These are phyloP conservation scores for Marasmius oreades DNA, from an alignment of 1,284 basidiomycete genomes.

Conservation along the genomic window DNA sequence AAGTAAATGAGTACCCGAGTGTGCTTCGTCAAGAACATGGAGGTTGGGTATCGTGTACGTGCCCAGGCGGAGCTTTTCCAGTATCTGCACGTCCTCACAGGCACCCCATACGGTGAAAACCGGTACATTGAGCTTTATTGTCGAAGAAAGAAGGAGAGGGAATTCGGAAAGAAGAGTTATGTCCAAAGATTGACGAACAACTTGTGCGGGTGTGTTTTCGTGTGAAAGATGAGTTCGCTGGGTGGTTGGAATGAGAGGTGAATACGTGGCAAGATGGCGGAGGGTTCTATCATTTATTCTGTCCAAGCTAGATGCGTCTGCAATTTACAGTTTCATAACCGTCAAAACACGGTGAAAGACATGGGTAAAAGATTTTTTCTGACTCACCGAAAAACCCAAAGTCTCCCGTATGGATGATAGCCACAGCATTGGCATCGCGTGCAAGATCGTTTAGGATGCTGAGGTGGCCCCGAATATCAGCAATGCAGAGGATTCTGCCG, in stretches of 20 bases:
- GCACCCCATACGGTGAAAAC: conserved; percentile 98
- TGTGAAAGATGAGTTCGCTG: conserved; percentile 76
- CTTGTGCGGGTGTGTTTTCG: conserved; percentile 56
- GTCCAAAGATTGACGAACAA: conserved; percentile 65
- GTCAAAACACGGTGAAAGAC: conserved; percentile 6
- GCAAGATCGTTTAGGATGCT: conserved; percentile 91
- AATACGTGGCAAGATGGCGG: conserved; percentile 95
- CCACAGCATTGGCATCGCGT: conserved; percentile 83
- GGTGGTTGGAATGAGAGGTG: conserved; percentile 85
- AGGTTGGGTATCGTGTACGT: conserved; percentile 85
- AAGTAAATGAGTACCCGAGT: conserved; percentile 75
- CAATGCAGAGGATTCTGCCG: conserved; percentile 92
- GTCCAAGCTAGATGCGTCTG: conserved; percentile 78
- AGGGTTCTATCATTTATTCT: conserved; percentile 94
- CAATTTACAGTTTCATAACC: conserved; percentile 17
- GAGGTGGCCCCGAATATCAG: conserved; percentile 89
- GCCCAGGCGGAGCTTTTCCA: conserved; percentile 89
- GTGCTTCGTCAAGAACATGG: conserved; percentile 89
- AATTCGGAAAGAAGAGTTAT: conserved; percentile 89
- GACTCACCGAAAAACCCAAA: conserved; percentile 96
- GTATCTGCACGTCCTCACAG: conserved; percentile 91
- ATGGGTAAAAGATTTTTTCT: neutral
- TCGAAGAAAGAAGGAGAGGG: conserved; percentile 84
- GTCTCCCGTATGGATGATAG: conserved; percentile 97
- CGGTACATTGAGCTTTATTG: conserved; percentile 85